These are phyloP conservation scores for Mycosphaerella arachidis DNA, from an alignment of 2,329 filamentous ascomycete species.

Conservation along the genomic window DNA sequence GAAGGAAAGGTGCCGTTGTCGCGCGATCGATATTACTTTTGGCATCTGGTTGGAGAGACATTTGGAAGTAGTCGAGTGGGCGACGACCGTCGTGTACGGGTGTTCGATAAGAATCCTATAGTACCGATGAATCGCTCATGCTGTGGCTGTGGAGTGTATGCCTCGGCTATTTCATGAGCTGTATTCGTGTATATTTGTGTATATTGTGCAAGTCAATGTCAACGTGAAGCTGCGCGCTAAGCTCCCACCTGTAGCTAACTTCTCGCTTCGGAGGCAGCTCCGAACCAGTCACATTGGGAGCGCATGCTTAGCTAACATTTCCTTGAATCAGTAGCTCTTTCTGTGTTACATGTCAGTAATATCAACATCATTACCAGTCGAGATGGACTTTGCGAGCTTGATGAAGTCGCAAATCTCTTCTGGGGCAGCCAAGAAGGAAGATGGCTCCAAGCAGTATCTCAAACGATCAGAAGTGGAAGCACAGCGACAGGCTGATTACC, in stretches of 20 bases:
- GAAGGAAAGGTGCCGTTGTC: slow-evolving; percentile 71
- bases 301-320: neutral
- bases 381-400: slow-evolving; percentile 91
- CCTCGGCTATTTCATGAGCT: neutral
- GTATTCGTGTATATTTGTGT: neutral
- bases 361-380: slow-evolving; percentile 19
- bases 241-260: neutral
- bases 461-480: slow-evolving; percentile 84
- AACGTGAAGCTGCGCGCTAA: slow-evolving; percentile 4
- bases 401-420: slow-evolving; percentile 79
- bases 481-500: slow-evolving; percentile 72
- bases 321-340: neutral
- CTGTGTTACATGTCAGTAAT: neutral
- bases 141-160: neutral
- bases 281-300: neutral
- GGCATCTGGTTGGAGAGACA: slow-evolving; percentile 35
- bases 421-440: slow-evolving; percentile 58
- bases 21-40: slow-evolving; percentile 58
- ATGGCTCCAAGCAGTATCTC: slow-evolving; percentile 66
- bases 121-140: neutral
- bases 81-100: neutral
- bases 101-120: neutral
- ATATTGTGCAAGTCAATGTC: neutral
- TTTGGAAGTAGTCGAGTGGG: slow-evolving; percentile 8
- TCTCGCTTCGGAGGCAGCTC: neutral